phyloP scores from a whole-genome alignment of 1,284 basidiomycete genomes.

The Testicularia cyperi region DNA sequence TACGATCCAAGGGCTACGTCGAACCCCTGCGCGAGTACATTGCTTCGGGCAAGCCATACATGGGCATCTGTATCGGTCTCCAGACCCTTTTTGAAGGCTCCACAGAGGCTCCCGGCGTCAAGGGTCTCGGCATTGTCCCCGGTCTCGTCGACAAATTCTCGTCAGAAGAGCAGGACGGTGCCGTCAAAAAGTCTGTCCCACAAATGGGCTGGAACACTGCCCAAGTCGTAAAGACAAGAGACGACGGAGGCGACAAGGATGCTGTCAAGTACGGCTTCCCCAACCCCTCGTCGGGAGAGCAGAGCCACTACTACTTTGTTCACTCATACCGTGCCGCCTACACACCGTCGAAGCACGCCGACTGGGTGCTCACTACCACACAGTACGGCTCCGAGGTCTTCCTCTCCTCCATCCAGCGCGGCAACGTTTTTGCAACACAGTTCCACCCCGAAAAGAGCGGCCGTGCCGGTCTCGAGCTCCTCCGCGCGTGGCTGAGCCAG shows the following conservation, averaged over 20 bases:
- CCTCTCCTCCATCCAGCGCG: conserved; percentile 77
- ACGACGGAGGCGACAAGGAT: conserved; percentile 20
- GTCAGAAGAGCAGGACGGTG: conserved; percentile 41
- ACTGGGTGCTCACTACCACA: conserved; percentile 82
- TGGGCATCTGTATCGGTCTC: conserved; percentile 81
- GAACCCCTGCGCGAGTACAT: conserved; percentile 83
- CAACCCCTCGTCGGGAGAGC: conserved; percentile 60
- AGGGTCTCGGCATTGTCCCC: conserved; percentile 55
- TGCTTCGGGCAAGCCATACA: conserved; percentile 82
- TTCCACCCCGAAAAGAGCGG: conserved; percentile 99
- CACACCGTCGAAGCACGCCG: conserved; percentile 62
- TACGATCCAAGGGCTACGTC: conserved; percentile 73
- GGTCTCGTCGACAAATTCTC: conserved; percentile 46
- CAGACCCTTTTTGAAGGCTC: conserved; percentile 77
- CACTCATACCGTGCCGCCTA: conserved; percentile 85
- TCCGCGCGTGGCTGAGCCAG: conserved; percentile 78
- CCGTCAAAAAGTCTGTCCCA: conserved; percentile 75
- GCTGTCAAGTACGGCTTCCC: conserved; percentile 42
- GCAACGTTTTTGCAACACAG: conserved; percentile 89
- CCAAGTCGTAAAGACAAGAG: conserved; percentile 59
- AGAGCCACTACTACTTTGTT: conserved; percentile 84
- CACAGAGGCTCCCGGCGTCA: conserved; percentile 59
- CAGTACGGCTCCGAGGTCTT: conserved; percentile 95
- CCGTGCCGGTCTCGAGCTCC: conserved; percentile 77
- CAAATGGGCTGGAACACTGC: conserved; percentile 88